Conservation (phyloP, 2,329 filamentous ascomycete genomes). For the Fusarium sp. region DNA sequence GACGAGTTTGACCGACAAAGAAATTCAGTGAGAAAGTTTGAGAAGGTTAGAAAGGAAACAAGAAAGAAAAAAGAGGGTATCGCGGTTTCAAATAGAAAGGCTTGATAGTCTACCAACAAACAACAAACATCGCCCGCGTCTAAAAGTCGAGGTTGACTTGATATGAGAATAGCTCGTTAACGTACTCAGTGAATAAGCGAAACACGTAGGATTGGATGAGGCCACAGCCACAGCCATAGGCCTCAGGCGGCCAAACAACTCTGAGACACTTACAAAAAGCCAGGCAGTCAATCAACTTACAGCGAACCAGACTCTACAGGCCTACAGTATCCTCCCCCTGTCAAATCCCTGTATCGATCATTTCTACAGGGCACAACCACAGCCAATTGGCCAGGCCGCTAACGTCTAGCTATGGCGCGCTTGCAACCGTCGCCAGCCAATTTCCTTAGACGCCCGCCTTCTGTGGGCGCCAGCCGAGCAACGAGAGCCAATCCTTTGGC, state of each 20-base stretch:
- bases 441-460: constrained; percentile 43
- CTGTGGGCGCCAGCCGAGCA: constrained; percentile 36
- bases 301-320: constrained; percentile 13
- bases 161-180: too few relatives aligned
- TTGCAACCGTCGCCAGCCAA: constrained; percentile 40
- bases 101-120: background rate
- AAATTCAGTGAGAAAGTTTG: background rate
- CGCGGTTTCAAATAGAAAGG: constrained; percentile 23
- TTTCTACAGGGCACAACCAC: constrained; percentile 9
- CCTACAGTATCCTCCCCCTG: constrained; percentile 14
- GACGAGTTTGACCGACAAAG: background rate
- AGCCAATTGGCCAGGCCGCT: constrained; percentile 39
- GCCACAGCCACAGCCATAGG: constrained; percentile 18
- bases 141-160: constrained; percentile 15
- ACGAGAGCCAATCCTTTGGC: constrained; percentile 38
- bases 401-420: constrained; percentile 34
- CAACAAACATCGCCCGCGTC: constrained; percentile 1
- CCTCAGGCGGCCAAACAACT: constrained; percentile 23
- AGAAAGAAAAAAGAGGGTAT: constrained; percentile 3
- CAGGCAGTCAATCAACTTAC: constrained; percentile 3
- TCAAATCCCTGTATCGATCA: constrained; percentile 31
- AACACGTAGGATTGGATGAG: constrained; percentile 15
- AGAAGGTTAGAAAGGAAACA: background rate
- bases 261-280: background rate
- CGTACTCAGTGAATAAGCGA: constrained; percentile 1